Conservation (phyloP, 768 basidiomycete genomes). For the Suillus alpinus region DNA sequence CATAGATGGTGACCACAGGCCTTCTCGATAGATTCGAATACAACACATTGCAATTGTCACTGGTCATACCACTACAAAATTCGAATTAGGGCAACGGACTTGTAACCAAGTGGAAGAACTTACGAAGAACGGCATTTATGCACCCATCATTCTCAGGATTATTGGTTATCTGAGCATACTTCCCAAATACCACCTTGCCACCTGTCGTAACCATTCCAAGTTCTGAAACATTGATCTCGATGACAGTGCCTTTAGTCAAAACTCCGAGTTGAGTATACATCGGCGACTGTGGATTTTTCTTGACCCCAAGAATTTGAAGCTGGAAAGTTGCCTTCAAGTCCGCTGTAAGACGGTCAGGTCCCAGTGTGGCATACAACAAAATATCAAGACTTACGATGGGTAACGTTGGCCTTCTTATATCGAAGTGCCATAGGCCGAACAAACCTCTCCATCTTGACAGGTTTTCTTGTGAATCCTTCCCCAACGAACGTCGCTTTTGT, state of each 20-base stretch:
- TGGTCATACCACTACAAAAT: background rate
- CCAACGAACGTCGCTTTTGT: conserved; percentile 99
- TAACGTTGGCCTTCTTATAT: conserved; percentile 98
- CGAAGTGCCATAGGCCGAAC: conserved; percentile 96
- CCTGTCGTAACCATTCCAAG: conserved; percentile 96
- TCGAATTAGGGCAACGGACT: background rate
- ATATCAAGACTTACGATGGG: conserved; percentile 73
- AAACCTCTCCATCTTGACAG: conserved; percentile 98
- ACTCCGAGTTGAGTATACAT: conserved; percentile 97
- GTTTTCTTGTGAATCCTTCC: conserved; percentile 96
- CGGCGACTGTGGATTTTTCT: conserved; percentile 99
- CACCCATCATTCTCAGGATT: conserved; percentile 97
- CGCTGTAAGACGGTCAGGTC: conserved; percentile 44
- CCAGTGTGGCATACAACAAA: background rate
- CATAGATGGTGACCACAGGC: background rate
- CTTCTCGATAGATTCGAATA: background rate
- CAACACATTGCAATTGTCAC: background rate
- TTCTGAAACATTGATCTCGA: conserved; percentile 99
- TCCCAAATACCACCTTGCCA: conserved; percentile 91
- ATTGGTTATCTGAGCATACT: conserved; percentile 92
- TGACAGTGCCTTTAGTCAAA: conserved; percentile 96
- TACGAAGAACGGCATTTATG: conserved; percentile 90
- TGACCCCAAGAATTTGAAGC: conserved; percentile 94
- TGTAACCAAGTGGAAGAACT: conserved; percentile 29
- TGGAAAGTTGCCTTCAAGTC: conserved; percentile 99